phyloP scores from a whole-genome alignment of 257 asterid genomes.

The Rauvolfia tetraphylla region DNA sequence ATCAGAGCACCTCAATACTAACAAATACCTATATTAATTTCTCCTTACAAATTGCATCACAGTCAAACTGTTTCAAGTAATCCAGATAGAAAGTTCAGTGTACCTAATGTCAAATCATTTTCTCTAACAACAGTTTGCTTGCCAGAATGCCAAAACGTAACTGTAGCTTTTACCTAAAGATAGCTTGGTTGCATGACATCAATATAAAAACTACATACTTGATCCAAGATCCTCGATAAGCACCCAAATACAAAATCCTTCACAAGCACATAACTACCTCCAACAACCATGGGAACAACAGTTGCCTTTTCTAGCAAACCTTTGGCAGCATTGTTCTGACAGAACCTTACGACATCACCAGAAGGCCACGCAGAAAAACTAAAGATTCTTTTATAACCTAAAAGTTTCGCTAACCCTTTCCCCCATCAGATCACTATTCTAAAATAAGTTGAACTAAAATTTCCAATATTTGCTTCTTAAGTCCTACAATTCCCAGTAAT shows the following conservation, averaged over 20 bases:
- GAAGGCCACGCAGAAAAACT: background rate
- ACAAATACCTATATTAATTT: background rate
- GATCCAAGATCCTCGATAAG: background rate
- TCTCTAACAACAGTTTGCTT: too few species aligned
- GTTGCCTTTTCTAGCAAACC: background rate
- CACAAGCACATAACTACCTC: background rate
- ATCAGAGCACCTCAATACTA: background rate
- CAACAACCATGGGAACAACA: background rate
- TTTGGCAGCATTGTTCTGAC: background rate
- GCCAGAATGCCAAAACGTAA: background rate
- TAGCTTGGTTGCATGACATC: background rate
- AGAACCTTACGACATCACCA: background rate
- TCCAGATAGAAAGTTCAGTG: background rate
- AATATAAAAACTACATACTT: background rate
- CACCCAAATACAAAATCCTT: background rate
- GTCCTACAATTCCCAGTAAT: background rate
- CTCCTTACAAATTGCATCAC: background rate
- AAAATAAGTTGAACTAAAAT: background rate
- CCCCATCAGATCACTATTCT: background rate
- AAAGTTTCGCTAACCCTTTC: background rate
- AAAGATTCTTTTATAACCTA: background rate
- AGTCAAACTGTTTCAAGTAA: background rate
- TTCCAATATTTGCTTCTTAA: background rate
- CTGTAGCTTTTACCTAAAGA: background rate
- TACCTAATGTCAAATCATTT: background rate